phyloP scores from a whole-genome alignment of 495 filamentous ascomycete species.

The Melanomma pulvis-pyrius region DNA sequence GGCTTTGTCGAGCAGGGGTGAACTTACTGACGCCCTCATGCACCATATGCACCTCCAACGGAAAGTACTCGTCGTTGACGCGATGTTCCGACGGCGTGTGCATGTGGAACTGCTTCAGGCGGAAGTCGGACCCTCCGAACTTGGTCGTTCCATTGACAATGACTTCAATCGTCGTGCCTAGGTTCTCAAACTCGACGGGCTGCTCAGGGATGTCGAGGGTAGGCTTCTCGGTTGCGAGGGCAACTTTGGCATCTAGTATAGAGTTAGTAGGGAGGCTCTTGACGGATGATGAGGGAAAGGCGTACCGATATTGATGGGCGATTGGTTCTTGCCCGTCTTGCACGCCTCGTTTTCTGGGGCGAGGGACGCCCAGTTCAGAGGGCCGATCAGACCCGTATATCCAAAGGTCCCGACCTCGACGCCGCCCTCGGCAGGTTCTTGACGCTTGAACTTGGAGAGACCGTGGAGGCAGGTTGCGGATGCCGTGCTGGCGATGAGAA shows the following conservation, averaged over 20 bases:
- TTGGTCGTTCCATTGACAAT: slow-evolving; percentile 48
- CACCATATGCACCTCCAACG: slow-evolving; percentile 69
- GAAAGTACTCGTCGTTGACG: slow-evolving; percentile 57
- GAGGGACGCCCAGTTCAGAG: slow-evolving; percentile 62
- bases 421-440: slow-evolving; percentile 17
- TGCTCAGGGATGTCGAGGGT: slow-evolving; percentile 50
- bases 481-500: slow-evolving; percentile 29
- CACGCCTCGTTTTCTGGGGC: slow-evolving; percentile 53
- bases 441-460: slow-evolving; percentile 26
- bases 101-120: slow-evolving; percentile 69
- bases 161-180: slow-evolving; percentile 61
- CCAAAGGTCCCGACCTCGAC: slow-evolving; percentile 47
- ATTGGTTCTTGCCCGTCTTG: slow-evolving; percentile 59
- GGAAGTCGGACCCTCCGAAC: slow-evolving; percentile 52
- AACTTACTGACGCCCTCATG: slow-evolving; percentile 54
- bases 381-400: slow-evolving; percentile 57
- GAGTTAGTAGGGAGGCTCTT: background rate
- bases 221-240: slow-evolving; percentile 39
- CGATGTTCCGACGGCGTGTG: slow-evolving; percentile 71
- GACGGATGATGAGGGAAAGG: background rate
- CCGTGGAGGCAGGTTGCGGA: slow-evolving; percentile 36
- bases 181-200: slow-evolving; percentile 58
- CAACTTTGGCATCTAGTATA: slow-evolving; percentile 35
- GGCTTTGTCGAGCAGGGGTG: background rate
- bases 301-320: slow-evolving; percentile 63